Percentiles rank a stretch among this genome's conserved stretches.
Evolutionary conservation across 1,139 yeast genomes (phyloP).

Genomic region (Kazachstania sp.): DNA sequence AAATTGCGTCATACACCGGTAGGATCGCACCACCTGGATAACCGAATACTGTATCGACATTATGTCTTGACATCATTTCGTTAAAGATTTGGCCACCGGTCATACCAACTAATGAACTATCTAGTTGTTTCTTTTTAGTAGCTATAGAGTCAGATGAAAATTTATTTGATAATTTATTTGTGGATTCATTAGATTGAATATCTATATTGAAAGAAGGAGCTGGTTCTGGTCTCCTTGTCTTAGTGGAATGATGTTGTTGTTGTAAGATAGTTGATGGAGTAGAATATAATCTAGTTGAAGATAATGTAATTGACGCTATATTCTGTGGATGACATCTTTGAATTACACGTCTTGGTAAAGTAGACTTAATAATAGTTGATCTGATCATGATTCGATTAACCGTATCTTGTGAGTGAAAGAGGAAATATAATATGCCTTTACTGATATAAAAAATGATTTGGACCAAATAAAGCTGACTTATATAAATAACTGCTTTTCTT

Average conservation of each 20-base stretch:
- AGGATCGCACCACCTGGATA: slow-evolving; percentile 86
- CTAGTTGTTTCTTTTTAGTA: slow-evolving; percentile 35
- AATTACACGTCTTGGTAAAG: slow-evolving; percentile 1
- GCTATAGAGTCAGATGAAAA: background rate
- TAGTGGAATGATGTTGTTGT: background rate
- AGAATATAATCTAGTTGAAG: background rate
- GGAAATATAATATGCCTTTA: too few relatives aligned
- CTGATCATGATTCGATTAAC: background rate
- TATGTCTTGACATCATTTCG: slow-evolving; percentile 96
- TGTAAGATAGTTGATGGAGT: background rate
- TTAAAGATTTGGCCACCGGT: slow-evolving; percentile 98
- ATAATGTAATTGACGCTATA: background rate
- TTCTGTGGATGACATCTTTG: background rate
- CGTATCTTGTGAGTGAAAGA: too few relatives aligned
- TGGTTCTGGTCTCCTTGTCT: slow-evolving; percentile 37
- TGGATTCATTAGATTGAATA: slow-evolving; percentile 6
- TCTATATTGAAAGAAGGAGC: slow-evolving; percentile 42
- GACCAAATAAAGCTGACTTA: too few relatives aligned
- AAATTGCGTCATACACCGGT: slow-evolving; percentile 95
- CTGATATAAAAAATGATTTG: too few relatives aligned
- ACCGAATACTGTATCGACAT: slow-evolving; percentile 90
- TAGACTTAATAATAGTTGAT: background rate
- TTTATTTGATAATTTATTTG: slow-evolving; percentile 5
- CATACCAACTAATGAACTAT: slow-evolving; percentile 83
- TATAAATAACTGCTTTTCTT: too few relatives aligned